Evolutionary conservation across 371 early-diverging fungal genomes (phyloP).

Genomic region (Mucor irregularis): DNA sequence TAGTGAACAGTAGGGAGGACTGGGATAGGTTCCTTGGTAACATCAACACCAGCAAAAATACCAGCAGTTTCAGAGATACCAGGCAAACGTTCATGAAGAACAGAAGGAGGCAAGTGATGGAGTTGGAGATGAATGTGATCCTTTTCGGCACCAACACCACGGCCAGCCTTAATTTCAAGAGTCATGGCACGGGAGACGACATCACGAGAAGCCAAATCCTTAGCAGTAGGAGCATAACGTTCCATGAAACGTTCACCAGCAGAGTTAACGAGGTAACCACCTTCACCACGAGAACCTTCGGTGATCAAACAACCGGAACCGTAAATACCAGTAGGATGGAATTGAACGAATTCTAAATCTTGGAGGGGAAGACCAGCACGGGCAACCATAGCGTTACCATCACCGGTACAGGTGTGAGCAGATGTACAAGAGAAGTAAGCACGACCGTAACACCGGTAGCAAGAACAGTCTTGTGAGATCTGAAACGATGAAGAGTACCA

Average conservation of each 20-base stretch:
- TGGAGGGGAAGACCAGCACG: slow-evolving; percentile 90
- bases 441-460: slow-evolving; percentile 98
- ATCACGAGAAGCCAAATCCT: slow-evolving; percentile 97
- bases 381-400: slow-evolving; percentile 96
- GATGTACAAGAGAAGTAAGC: slow-evolving; percentile 98
- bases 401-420: slow-evolving; percentile 98
- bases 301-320: slow-evolving; percentile 98
- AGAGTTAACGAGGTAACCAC: slow-evolving; percentile 91
- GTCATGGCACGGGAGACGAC: slow-evolving; percentile 98
- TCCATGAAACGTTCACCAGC: slow-evolving; percentile 98
- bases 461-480: slow-evolving; percentile 96
- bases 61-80: slow-evolving; percentile 98
- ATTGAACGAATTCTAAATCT: slow-evolving; percentile 97
- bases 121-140: slow-evolving; percentile 97
- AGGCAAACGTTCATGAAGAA: slow-evolving; percentile 93
- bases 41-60: slow-evolving; percentile 97
- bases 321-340: slow-evolving; percentile 98
- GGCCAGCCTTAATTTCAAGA: slow-evolving; percentile 96
- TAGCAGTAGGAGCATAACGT: slow-evolving; percentile 97
- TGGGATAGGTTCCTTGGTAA: slow-evolving; percentile 99
- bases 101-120: slow-evolving; percentile 92
- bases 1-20: slow-evolving; percentile 98
- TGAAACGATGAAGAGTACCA: slow-evolving; percentile 96
- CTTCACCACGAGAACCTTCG: slow-evolving; percentile 96
- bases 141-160: slow-evolving; percentile 95